Evolutionary conservation across 2,329 filamentous ascomycete genomes (phyloP).

Genomic region (Claviceps digitariae): DNA sequence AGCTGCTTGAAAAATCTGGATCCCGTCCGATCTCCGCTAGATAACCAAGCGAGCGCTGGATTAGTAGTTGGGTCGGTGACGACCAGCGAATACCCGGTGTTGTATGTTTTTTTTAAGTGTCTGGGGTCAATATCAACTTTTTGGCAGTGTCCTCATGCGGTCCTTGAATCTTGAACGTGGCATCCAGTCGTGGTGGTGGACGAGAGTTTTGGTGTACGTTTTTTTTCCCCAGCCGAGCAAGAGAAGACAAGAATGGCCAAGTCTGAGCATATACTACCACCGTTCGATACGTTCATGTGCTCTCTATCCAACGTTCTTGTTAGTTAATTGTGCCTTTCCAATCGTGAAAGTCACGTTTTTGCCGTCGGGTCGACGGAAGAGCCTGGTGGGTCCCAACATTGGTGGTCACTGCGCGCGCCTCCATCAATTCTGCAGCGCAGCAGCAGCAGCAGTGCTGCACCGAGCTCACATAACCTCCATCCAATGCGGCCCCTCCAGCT

Average conservation of each 20-base stretch:
- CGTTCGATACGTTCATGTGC: too few species aligned
- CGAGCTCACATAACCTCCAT: too few species aligned
- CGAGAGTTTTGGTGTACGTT: too few species aligned
- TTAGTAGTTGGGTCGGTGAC: slow-evolving; percentile 5
- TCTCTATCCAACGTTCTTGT: too few species aligned
- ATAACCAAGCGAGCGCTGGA: slow-evolving; percentile 2
- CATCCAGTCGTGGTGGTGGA: too few species aligned
- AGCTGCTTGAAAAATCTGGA: slow-evolving; percentile 1
- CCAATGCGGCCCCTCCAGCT: neutral
- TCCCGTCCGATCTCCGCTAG: slow-evolving; percentile 2
- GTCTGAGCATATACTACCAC: too few species aligned
- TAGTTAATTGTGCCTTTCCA: neutral
- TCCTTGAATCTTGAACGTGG: neutral
- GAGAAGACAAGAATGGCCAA: too few species aligned
- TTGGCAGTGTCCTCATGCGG: neutral
- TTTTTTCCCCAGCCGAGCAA: too few species aligned
- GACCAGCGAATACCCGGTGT: slow-evolving; percentile 5
- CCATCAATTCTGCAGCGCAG: neutral
- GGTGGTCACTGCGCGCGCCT: neutral
- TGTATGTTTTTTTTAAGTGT: slow-evolving; percentile 1
- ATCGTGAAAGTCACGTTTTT: too few species aligned
- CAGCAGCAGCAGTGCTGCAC: too few species aligned
- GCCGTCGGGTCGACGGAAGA: neutral
- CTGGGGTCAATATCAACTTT: neutral
- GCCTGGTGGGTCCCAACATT: neutral